Conservation (phyloP, 371 early-diverging fungal species). For the Capillidium heterosporum region DNA sequence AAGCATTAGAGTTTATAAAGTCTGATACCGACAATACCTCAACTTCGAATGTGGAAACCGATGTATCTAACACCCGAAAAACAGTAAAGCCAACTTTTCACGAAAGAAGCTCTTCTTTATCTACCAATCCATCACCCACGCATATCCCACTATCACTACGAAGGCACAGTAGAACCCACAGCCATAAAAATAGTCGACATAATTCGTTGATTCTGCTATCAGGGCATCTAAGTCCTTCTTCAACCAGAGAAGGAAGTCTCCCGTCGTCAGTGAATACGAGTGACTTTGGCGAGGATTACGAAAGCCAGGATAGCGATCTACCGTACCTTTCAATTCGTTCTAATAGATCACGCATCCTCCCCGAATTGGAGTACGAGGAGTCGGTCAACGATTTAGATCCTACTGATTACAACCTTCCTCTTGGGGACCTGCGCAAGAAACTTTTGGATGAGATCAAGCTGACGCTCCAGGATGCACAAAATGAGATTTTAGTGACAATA, state of each 20-base stretch:
- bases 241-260: not conserved
- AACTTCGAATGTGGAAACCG: no score
- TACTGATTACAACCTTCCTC: not conserved
- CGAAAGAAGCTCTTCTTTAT: not conserved
- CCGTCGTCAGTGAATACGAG: slow-evolving; percentile 2
- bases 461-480: not conserved
- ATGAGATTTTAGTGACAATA: not conserved
- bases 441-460: not conserved
- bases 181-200: not conserved
- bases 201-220: not conserved
- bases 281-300: slow-evolving; percentile 5
- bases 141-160: not conserved
- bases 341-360: not conserved
- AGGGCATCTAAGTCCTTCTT: not conserved
- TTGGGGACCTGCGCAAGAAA: not conserved
- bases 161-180: not conserved
- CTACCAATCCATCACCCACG: not conserved
- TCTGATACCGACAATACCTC: no score
- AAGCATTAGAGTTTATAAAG: no score
- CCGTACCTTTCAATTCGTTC: no score
- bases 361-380: slow-evolving; percentile 4
- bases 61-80: not conserved
- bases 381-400: slow-evolving; percentile 6
- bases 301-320: not conserved
- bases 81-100: not conserved